A percentile compares a stretch with the other conserved stretches of the same genome.
Evolutionary conservation across 441 rosid genomes (phyloP).

Genomic region (Syzygium malaccense): DNA sequence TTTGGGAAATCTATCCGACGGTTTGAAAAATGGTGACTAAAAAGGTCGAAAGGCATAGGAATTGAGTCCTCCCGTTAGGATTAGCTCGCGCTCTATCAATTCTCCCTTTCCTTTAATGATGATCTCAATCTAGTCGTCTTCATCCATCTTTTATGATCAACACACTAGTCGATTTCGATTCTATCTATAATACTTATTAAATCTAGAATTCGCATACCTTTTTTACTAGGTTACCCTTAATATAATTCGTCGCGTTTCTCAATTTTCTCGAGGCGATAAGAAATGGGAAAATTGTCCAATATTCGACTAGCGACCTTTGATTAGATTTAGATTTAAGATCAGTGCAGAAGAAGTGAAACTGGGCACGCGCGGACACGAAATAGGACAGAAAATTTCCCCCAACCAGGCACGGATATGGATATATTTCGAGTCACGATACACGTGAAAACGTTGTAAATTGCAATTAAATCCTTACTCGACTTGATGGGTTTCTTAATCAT

Average conservation of each 20-base stretch:
- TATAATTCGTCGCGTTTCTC: background rate
- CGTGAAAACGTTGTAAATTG: background rate
- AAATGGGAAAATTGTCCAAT: no score
- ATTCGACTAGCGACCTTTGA: background rate
- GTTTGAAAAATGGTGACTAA: no score
- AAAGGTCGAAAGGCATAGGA: no score
- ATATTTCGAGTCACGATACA: rapidly evolving
- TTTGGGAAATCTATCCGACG: no score
- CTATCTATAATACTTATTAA: no score
- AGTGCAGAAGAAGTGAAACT: background rate
- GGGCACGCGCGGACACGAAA: background rate
- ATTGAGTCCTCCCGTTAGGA: no score
- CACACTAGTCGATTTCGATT: no score
- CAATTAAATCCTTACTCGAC: background rate
- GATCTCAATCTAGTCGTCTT: background rate
- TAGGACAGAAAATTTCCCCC: background rate
- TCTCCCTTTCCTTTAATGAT: background rate
- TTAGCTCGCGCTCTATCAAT: background rate
- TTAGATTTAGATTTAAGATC: background rate
- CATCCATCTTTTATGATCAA: no score
- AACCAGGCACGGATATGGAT: rapidly evolving
- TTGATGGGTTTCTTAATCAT: background rate
- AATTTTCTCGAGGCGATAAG: background rate
- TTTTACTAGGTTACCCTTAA: background rate
- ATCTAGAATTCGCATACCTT: background rate